phyloP scores from a whole-genome alignment of 805 yeast genomes.

The Wickerhamiella spandovensis region DNA sequence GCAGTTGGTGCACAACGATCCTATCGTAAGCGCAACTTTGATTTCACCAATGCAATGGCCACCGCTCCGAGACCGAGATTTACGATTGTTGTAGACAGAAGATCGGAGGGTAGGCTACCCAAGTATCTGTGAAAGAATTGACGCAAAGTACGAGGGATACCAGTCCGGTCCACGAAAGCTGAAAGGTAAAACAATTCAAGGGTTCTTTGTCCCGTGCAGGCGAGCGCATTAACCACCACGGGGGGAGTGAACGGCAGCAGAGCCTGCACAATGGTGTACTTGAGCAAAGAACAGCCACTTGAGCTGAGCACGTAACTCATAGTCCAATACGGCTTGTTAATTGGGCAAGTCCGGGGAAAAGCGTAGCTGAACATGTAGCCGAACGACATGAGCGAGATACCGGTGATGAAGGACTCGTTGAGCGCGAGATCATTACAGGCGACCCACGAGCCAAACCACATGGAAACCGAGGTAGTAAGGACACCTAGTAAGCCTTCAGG shows the following conservation, averaged over 20 bases:
- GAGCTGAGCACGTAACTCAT: slow-evolving; percentile 24
- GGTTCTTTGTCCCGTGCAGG: slow-evolving; percentile 21
- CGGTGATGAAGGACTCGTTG: slow-evolving; percentile 17
- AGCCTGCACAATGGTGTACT: slow-evolving; percentile 17
- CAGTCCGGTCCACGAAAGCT: slow-evolving; percentile 9
- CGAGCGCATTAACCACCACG: slow-evolving; percentile 9
- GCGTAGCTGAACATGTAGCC: slow-evolving; percentile 21
- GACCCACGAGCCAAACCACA: slow-evolving; percentile 28
- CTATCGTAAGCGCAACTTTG: background rate
- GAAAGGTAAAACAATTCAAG: slow-evolving; percentile 23
- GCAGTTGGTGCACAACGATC: too few relatives aligned
- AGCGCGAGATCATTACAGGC: slow-evolving; percentile 13
- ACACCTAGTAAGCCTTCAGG: slow-evolving; percentile 29
- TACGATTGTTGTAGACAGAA: background rate
- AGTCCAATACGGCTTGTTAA: slow-evolving; percentile 29
- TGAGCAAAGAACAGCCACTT: slow-evolving; percentile 23
- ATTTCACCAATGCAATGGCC: background rate
- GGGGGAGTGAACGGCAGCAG: slow-evolving; percentile 20
- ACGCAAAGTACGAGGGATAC: background rate
- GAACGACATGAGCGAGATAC: slow-evolving; percentile 18
- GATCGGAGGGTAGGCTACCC: background rate
- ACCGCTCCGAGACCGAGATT: background rate
- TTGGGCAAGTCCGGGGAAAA: slow-evolving; percentile 22
- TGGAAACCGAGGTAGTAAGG: slow-evolving; percentile 24
- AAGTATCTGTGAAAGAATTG: background rate